phyloP scores from a whole-genome alignment of 225 moss, liverwort and hornwort species.

The Asterella californica region DNA sequence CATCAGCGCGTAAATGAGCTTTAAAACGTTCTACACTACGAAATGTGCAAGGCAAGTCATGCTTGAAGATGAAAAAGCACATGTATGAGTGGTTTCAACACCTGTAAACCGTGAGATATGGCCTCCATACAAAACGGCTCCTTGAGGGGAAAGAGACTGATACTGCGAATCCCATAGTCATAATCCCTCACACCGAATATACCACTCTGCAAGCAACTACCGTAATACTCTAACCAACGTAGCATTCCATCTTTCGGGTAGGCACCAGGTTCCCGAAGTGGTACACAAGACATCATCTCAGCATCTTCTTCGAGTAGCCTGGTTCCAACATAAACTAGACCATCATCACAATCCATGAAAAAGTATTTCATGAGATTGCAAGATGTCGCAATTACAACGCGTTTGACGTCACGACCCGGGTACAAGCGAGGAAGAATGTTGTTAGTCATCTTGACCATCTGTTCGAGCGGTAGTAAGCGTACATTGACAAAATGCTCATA shows the following conservation, averaged over 20 bases:
- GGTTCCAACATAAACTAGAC: slow-evolving; percentile 76
- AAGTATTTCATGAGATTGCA: slow-evolving; percentile 62
- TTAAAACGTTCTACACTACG: neutral
- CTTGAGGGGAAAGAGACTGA: slow-evolving; percentile 72
- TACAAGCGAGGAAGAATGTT: slow-evolving; percentile 39
- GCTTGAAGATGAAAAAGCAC: neutral
- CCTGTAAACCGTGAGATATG: slow-evolving; percentile 74
- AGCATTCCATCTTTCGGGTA: slow-evolving; percentile 70
- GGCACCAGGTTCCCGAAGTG: slow-evolving; percentile 45
- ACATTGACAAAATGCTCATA: slow-evolving; percentile 74
- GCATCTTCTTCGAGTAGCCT: slow-evolving; percentile 50
- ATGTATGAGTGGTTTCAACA: slow-evolving; percentile 12
- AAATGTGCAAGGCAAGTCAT: neutral
- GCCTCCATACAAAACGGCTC: slow-evolving; percentile 59
- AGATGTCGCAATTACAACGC: slow-evolving; percentile 74
- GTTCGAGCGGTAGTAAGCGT: slow-evolving; percentile 60
- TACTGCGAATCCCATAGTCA: slow-evolving; percentile 64
- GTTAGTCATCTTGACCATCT: slow-evolving; percentile 57
- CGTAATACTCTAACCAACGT: slow-evolving; percentile 81
- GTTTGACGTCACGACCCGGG: slow-evolving; percentile 22
- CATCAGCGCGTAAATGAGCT: neutral
- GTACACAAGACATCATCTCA: slow-evolving; percentile 92
- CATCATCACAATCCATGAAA: slow-evolving; percentile 77
- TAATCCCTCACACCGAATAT: slow-evolving; percentile 62
- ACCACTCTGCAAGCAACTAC: slow-evolving; percentile 56